A percentile compares a stretch with the other conserved stretches of the same genome.
Conservation (phyloP, 2,329 filamentous ascomycete species). For the Fusarium sp. region DNA sequence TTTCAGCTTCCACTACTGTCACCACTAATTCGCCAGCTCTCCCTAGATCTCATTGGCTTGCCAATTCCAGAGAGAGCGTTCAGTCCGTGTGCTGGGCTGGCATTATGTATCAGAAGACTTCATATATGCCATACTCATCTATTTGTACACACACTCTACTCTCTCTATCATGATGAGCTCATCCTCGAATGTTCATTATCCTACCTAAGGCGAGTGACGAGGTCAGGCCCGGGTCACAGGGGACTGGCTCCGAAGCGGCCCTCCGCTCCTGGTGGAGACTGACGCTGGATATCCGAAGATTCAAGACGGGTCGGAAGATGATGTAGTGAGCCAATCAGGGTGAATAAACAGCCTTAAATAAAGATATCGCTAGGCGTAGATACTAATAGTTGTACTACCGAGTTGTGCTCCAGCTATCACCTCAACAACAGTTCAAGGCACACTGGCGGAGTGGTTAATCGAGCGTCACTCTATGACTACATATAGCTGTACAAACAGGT, state of each 20-base stretch:
- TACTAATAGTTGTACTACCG: neutral
- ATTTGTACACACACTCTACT: neutral
- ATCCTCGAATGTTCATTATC: neutral
- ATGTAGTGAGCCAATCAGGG: neutral
- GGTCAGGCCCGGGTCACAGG: neutral
- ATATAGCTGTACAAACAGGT: neutral
- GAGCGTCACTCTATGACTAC: neutral
- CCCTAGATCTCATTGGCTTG: rapidly evolving
- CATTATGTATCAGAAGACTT: neutral
- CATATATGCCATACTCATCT: neutral
- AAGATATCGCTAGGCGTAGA: neutral
- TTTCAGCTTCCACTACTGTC: neutral
- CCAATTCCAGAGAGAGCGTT: neutral
- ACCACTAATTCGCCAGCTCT: too few species aligned
- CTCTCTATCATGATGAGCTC: neutral
- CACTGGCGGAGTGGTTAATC: neutral
- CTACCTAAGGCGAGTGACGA: neutral
- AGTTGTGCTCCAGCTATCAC: neutral
- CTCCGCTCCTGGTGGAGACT: neutral
- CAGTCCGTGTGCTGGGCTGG: rapidly evolving
- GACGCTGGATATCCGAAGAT: neutral
- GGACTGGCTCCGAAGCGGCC: neutral
- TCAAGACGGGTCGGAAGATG: neutral
- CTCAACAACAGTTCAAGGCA: neutral
- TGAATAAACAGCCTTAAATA: neutral